Base-by-base conservation (phyloP, 257 asterid genomes). In the Misopates orontium region DNA sequence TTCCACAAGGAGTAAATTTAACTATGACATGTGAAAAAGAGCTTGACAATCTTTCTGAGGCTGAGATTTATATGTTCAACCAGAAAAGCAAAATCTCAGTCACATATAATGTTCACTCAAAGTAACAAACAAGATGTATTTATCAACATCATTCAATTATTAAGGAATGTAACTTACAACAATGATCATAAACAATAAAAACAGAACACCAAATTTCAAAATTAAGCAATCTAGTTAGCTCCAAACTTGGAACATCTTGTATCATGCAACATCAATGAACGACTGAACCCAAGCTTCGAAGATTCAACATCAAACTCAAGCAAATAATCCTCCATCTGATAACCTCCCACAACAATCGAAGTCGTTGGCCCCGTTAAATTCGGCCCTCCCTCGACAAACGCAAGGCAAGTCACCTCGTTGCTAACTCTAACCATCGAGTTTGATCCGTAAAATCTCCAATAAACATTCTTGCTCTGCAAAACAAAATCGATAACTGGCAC, bases 291-390 rank as follows among this genome's bases (percentile, higher is more conserved):
- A 8, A 80, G 68, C 76, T 16, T 73, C 4, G 73, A 61, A 0
- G 79, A 68, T n/a, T n/a, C 71, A 66, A 77, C 68, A 41, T 83
- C 82, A n/a, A 83, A 83, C 72, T 78, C 82, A 11, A 83, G 67
- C 79, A 83, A 44, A 66, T 80, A 21, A 66, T 83, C 71, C 82
- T 83, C 84, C 78, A 80, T 57, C n/a, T 83, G 88, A 68, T 83
- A 56, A 9, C 88, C 88, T 48, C 85, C 88, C 45, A 83, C 67
- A 0, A 57, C 82, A 12, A 83, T 67, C 9, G 88, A 60, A 6
- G 82, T 75, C 6, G 73, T 51, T 1, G 85, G 75, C 4, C 79
- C 83, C 1, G 64, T 1, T 18, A 72, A 13, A 54, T 71, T 68
- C 0, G 62, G 49, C 4, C 1, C 8, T 18, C 75, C 82, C 44